phyloP scores from a whole-genome alignment of 1,139 yeast genomes.

The Hansenula anomala region DNA sequence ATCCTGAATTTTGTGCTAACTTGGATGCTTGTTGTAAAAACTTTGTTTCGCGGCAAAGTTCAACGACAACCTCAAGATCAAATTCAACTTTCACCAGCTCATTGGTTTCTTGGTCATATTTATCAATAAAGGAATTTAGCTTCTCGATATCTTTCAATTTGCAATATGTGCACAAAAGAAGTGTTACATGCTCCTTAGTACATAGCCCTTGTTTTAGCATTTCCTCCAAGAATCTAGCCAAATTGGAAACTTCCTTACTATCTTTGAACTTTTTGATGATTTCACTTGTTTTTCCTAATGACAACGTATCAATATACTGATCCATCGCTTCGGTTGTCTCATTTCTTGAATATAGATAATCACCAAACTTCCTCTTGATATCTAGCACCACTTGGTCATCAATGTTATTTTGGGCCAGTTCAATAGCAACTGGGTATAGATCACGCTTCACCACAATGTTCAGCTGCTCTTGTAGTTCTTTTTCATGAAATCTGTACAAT shows the following conservation, averaged over 20 bases:
- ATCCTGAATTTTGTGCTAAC: conserved; percentile 66
- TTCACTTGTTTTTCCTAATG: conserved; percentile 61
- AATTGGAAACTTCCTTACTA: conserved; percentile 64
- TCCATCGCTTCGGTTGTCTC: conserved; percentile 66
- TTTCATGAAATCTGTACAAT: conserved; percentile 64
- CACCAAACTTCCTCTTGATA: conserved; percentile 68
- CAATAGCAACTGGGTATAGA: conserved; percentile 67
- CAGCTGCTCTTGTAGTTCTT: conserved; percentile 61
- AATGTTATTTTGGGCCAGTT: conserved; percentile 49
- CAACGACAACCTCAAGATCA: conserved; percentile 68
- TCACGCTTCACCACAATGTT: conserved; percentile 67
- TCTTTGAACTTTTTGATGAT: conserved; percentile 81
- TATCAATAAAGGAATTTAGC: conserved; percentile 53
- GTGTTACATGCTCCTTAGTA: conserved; percentile 73
- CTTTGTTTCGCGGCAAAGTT: conserved; percentile 73
- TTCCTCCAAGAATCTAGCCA: conserved; percentile 62
- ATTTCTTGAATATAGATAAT: conserved; percentile 60
- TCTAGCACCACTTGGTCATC: conserved; percentile 33
- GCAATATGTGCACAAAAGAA: conserved; percentile 78
- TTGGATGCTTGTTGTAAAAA: conserved; percentile 65
- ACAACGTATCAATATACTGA: conserved; percentile 55
- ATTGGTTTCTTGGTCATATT: conserved; percentile 32
- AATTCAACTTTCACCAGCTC: conserved; percentile 39
- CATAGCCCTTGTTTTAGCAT: conserved; percentile 53
- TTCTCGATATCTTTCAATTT: conserved; percentile 63